Base-by-base conservation (phyloP, 1,139 yeast genomes). In the Geotrichum europaeum region DNA sequence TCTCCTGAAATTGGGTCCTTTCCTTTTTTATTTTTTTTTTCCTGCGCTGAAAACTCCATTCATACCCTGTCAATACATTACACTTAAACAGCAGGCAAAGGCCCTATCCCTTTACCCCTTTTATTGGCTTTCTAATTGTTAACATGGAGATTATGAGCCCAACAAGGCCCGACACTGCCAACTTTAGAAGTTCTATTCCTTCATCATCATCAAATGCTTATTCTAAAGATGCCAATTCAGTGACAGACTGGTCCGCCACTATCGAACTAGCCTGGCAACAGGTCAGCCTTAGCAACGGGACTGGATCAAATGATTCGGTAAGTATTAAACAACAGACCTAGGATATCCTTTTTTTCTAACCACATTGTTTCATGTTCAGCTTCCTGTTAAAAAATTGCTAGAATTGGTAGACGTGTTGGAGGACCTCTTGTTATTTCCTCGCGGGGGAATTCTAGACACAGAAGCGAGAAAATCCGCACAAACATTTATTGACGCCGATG, bases 321-420 rank as follows among this genome's bases (percentile, higher is more conserved):
- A 43, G 56, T 53, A 28, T 51, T 20, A 10, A 40, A 40, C 18
- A 15, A 10, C 7, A 4, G 18, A 40, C 2, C 4, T 5, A n/a
- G 20, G 10, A 40, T 15, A 40, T 7, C n/a, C 20, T 12, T 22
- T 34, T 20, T 34, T 25, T 13, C 43, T 51, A 34, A 20, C n/a
- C 47, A 18, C 25, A 4, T 12, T 25, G 47, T 12, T 34, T 36
- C 3, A 18, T 9, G 34, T 6, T 24, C 1, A 53, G 52, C 51
- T 58, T 3, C 60, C 57, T n/a, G 53, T 55, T 25, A 43, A 25
- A 43, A 50, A 49, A 43, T 45, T 58, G 9, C 56, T 58, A 13
- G 60, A 58, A 12, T 49, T 58, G 20, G 60, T 58, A 3, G 57
- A 58, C 36, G 40, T 47, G 36, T 22, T 58, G 24, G 60, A 58